Conservation (phyloP, 2,329 filamentous ascomycete species). For the Phaeoacremonium minimum region DNA sequence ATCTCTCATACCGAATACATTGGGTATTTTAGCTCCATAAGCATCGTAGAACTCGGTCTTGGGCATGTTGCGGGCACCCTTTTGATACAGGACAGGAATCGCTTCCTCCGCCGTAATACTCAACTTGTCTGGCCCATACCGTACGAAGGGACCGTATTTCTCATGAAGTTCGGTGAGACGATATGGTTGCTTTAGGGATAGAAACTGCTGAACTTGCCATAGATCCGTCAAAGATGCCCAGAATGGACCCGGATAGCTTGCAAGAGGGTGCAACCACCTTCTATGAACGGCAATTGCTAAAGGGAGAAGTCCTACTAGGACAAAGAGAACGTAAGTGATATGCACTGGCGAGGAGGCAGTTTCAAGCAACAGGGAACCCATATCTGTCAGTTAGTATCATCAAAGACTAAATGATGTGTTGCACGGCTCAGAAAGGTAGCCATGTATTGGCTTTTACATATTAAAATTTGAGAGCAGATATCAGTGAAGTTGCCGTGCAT, state of each 20-base stretch:
- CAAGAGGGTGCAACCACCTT: constrained; percentile 24
- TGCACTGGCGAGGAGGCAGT: no score
- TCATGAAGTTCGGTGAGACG: constrained; percentile 17
- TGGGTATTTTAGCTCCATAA: constrained; percentile 21
- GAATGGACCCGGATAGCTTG: constrained; percentile 22
- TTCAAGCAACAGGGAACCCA: no score
- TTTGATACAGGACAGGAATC: constrained; percentile 21
- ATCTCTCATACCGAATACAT: constrained; percentile 26
- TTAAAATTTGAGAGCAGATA: no score
- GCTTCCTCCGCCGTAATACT: constrained; percentile 21
- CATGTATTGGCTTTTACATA: no score
- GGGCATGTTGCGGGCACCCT: constrained; percentile 18
- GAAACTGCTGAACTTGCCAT: constrained; percentile 21
- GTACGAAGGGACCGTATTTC: constrained; percentile 18
- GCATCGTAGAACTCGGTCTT: constrained; percentile 29
- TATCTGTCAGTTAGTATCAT: no score
- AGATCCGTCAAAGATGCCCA: constrained; percentile 23
- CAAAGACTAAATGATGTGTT: no score
- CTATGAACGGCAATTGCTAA: no score
- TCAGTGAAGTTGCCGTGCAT: no score
- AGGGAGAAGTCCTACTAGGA: no score
- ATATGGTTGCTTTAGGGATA: constrained; percentile 17
- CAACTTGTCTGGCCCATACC: constrained; percentile 23
- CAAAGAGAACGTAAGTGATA: no score
- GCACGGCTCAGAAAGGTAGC: no score